Conservation (phyloP, 2,329 filamentous ascomycete genomes). For the Epichloe baconii region DNA sequence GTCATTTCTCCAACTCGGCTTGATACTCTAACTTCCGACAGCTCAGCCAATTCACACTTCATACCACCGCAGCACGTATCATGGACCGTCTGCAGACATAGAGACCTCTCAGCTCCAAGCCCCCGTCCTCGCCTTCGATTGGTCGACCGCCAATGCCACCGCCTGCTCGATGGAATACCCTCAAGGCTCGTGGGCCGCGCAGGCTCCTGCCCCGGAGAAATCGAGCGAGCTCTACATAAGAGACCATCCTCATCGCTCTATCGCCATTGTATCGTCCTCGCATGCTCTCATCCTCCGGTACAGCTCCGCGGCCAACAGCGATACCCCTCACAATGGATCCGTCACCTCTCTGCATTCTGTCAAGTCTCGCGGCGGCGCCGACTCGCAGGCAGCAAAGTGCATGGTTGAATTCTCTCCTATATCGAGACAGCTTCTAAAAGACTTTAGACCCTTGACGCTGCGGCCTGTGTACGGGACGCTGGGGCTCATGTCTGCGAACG, state of each 20-base stretch:
- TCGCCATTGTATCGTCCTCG: slow-evolving; percentile 68
- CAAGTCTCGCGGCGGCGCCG: slow-evolving; percentile 29
- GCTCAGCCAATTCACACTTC: neutral
- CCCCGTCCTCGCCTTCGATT: slow-evolving; percentile 5
- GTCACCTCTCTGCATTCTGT: slow-evolving; percentile 38
- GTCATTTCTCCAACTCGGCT: slow-evolving; percentile 1
- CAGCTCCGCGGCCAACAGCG: slow-evolving; percentile 47
- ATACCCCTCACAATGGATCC: slow-evolving; percentile 44
- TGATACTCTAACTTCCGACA: neutral
- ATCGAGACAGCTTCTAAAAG: slow-evolving; percentile 52
- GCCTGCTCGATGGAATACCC: slow-evolving; percentile 32
- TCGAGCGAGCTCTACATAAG: slow-evolving; percentile 71
- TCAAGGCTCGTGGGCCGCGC: slow-evolving; percentile 30
- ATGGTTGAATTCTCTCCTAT: slow-evolving; percentile 75
- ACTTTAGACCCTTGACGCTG: slow-evolving; percentile 64
- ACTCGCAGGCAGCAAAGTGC: slow-evolving; percentile 47
- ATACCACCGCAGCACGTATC: neutral
- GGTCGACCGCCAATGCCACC: slow-evolving; percentile 5
- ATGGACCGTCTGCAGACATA: slow-evolving; percentile 11
- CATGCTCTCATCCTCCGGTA: slow-evolving; percentile 79
- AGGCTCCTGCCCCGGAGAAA: slow-evolving; percentile 39
- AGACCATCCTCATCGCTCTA: slow-evolving; percentile 75
- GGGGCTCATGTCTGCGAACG: slow-evolving; percentile 70
- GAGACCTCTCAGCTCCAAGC: neutral
- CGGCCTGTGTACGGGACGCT: slow-evolving; percentile 73